phyloP scores from a whole-genome alignment of 2,329 filamentous ascomycete species.

The Trichoderma sp. region DNA sequence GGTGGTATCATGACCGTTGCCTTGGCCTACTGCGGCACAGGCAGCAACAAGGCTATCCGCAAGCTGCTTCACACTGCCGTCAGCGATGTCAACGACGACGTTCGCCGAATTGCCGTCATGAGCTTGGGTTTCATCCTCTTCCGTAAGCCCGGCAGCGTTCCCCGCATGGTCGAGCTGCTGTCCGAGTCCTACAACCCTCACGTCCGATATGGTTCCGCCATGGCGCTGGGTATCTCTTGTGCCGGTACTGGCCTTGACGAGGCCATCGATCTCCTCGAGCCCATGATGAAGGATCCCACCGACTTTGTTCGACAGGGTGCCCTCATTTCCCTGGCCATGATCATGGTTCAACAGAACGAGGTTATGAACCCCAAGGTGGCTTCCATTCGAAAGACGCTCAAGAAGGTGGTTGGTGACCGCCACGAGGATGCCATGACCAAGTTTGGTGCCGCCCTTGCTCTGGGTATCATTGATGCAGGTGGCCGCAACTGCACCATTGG shows the following conservation, averaged over 20 bases:
- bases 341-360: conserved; percentile 99
- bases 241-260: conserved; percentile 94
- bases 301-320: conserved; percentile 98
- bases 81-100: conserved; percentile 97
- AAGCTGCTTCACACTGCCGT: conserved; percentile 94
- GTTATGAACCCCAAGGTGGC: conserved; percentile 96
- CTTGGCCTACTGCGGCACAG: conserved; percentile 92
- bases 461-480: conserved; percentile 97
- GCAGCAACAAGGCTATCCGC: conserved; percentile 97
- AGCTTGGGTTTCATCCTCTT: conserved; percentile 97
- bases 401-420: conserved; percentile 90
- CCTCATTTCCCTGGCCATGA: conserved; percentile 92
- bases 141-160: conserved; percentile 94
- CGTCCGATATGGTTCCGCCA: conserved; percentile 94
- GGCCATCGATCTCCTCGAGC: conserved; percentile 92
- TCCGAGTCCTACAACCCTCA: conserved; percentile 99
- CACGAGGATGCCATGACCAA: conserved; percentile 99
- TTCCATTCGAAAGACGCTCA: conserved; percentile 84
- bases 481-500: conserved; percentile 98
- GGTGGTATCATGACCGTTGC: conserved; percentile 99
- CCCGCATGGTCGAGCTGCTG: conserved; percentile 96
- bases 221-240: conserved; percentile 97
- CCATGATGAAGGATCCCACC: conserved; percentile 98
- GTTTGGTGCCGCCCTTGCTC: conserved; percentile 88
- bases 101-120: conserved; percentile 94